Percentiles rank a stretch among this genome's conserved stretches.
Evolutionary conservation across 2,329 filamentous ascomycete genomes (phyloP).

Genomic region (Cladosporium sp.): DNA sequence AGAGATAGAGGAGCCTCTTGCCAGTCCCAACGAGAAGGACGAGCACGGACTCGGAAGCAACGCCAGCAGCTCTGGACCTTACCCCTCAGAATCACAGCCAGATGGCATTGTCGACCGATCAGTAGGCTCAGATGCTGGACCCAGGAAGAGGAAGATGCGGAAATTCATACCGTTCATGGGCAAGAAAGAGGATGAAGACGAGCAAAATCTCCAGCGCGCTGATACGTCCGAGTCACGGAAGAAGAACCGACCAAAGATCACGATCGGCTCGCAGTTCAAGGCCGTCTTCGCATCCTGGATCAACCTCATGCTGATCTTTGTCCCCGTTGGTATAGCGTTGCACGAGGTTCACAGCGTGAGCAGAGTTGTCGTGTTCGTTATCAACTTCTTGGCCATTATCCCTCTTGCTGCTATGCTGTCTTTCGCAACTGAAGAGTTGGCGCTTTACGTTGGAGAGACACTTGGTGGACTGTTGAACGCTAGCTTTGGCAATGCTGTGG

Average conservation of each 20-base stretch:
- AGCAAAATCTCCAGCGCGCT: constrained; percentile 17
- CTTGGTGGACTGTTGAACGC: constrained; percentile 86
- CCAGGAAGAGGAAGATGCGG: constrained; percentile 19
- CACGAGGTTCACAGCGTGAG: constrained; percentile 57
- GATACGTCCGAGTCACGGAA: constrained; percentile 21
- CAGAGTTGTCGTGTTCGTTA: constrained; percentile 63
- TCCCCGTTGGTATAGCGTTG: constrained; percentile 71
- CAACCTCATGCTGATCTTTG: constrained; percentile 74
- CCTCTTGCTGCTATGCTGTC: constrained; percentile 82
- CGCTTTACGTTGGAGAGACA: constrained; percentile 71
- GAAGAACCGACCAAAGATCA: constrained; percentile 25
- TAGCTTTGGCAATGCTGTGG: constrained; percentile 66
- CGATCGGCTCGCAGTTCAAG: constrained; percentile 53
- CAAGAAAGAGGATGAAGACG: constrained; percentile 19
- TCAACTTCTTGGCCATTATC: constrained; percentile 93
- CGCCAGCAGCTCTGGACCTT: not conserved
- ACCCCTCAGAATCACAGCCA: constrained; percentile 14
- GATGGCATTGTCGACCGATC: constrained; percentile 7
- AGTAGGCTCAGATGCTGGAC: constrained; percentile 14
- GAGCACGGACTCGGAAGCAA: constrained; percentile 14
- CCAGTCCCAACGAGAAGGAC: constrained; percentile 16
- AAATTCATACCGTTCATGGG: constrained; percentile 21
- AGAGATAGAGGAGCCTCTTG: constrained; percentile 3
- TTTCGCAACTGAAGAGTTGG: constrained; percentile 87
- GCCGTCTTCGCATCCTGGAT: constrained; percentile 81